These are phyloP conservation scores for Coprinopsis sp. DNA, from an alignment of 768 basidiomycete species.

Conservation along the genomic window DNA sequence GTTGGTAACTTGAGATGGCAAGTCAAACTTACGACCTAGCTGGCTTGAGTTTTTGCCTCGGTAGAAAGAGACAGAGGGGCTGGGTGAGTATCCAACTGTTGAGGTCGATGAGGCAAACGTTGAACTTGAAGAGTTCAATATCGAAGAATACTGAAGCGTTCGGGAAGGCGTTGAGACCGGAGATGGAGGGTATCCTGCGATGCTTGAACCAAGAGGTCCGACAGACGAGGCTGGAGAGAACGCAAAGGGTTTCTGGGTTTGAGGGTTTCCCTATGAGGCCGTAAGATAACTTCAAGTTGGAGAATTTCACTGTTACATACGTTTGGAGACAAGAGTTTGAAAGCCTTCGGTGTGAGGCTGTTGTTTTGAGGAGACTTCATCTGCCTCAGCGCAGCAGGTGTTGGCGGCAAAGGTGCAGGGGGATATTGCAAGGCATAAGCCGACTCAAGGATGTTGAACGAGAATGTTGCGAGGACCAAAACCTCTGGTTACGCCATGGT, in stretches of 20 bases:
- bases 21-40: slow-evolving; percentile 35
- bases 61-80: slow-evolving; percentile 40
- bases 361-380: slow-evolving; percentile 23
- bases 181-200: slow-evolving; percentile 30
- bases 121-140: slow-evolving; percentile 29
- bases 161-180: slow-evolving; percentile 39
- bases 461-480: slow-evolving; percentile 25
- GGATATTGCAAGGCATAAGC: slow-evolving; percentile 41
- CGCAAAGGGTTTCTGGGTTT: slow-evolving; percentile 40
- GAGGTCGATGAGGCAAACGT: slow-evolving; percentile 25
- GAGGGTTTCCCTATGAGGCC: slow-evolving; percentile 33
- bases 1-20: neutral
- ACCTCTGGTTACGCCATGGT: slow-evolving; percentile 26
- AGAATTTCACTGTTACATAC: slow-evolving; percentile 20
- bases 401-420: slow-evolving; percentile 31
- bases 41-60: slow-evolving; percentile 33
- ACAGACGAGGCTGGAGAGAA: slow-evolving; percentile 33
- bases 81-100: slow-evolving; percentile 32
- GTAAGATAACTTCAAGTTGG: neutral
- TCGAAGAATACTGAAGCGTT: slow-evolving; percentile 30
- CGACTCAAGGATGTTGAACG: slow-evolving; percentile 38
- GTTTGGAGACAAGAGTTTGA: slow-evolving; percentile 38
- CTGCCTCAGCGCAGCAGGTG: slow-evolving; percentile 26
- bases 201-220: slow-evolving; percentile 17
- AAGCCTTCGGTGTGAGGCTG: slow-evolving; percentile 32